phyloP scores from a whole-genome alignment of 2,329 filamentous ascomycete species.

The Aspergillus niger region DNA sequence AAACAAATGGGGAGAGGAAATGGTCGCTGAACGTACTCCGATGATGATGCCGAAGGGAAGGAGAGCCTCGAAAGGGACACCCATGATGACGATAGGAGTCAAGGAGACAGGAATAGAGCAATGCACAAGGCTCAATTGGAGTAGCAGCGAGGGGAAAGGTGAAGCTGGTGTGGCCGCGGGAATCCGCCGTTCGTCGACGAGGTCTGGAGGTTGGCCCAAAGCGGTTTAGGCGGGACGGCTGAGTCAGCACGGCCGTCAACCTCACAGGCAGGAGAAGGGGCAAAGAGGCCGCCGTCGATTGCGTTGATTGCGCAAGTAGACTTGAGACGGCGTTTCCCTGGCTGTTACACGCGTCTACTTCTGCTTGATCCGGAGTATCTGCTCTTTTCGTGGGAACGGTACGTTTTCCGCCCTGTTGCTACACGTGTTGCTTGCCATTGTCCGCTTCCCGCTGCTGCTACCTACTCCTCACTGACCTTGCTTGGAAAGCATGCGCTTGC shows the following conservation, averaged over 20 bases:
- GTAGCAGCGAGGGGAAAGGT: slow-evolving; percentile 15
- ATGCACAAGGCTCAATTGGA: slow-evolving; percentile 19
- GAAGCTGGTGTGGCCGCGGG: slow-evolving; percentile 18
- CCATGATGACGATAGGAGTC: slow-evolving; percentile 48
- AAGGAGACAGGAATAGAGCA: slow-evolving; percentile 6
- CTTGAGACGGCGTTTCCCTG: slow-evolving; percentile 22
- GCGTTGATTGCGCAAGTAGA: slow-evolving; percentile 34
- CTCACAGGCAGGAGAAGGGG: slow-evolving; percentile 37
- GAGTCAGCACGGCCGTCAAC: slow-evolving; percentile 43
- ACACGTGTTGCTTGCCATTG: slow-evolving; percentile 33
- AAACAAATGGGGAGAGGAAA: slow-evolving; percentile 13
- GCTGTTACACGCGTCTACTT: slow-evolving; percentile 30
- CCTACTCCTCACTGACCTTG: slow-evolving; percentile 25
- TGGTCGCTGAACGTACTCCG: slow-evolving; percentile 50
- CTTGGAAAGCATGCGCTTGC: slow-evolving; percentile 13
- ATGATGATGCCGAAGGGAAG: slow-evolving; percentile 66
- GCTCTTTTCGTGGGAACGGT: slow-evolving; percentile 17
- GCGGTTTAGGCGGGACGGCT: slow-evolving; percentile 33
- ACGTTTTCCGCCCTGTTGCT: slow-evolving; percentile 17
- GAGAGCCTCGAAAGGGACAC: slow-evolving; percentile 67
- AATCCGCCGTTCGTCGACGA: slow-evolving; percentile 26
- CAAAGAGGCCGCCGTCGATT: slow-evolving; percentile 30
- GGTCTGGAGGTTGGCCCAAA: slow-evolving; percentile 33
- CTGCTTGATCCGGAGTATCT: slow-evolving; percentile 11
- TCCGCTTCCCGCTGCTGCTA: slow-evolving; percentile 15